Conservation (phyloP, 1,284 basidiomycete genomes). For the Naganishia cerealis region DNA sequence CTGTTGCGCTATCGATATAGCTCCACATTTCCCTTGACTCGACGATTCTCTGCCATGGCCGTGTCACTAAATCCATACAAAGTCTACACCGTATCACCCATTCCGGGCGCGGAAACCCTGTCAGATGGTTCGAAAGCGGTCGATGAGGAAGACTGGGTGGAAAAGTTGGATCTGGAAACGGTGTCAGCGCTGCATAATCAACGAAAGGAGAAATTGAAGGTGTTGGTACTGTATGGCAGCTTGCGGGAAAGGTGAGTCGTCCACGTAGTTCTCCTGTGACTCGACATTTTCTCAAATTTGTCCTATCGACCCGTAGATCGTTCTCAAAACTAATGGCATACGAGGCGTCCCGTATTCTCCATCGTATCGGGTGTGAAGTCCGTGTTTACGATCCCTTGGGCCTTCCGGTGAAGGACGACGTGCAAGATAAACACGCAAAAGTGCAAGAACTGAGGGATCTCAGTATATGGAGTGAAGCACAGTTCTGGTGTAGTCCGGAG, state of each 20-base stretch:
- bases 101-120: conserved; percentile 27
- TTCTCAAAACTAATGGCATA: conserved; percentile 50
- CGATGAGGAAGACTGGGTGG: conserved; percentile 30
- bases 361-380: conserved; percentile 49
- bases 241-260: conserved; percentile 43
- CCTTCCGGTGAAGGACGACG: conserved; percentile 52
- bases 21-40: neutral
- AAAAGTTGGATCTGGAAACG: conserved; percentile 23
- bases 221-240: conserved; percentile 49
- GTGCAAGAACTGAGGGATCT: conserved; percentile 47
- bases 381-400: conserved; percentile 48
- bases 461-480: conserved; percentile 46
- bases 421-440: conserved; percentile 41
- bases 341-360: conserved; percentile 49
- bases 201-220: conserved; percentile 34
- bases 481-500: conserved; percentile 52
- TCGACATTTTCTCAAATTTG: neutral
- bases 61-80: conserved; percentile 17
- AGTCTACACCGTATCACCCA: conserved; percentile 11
- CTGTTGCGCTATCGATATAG: neutral
- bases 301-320: conserved; percentile 40
- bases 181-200: conserved; percentile 22
- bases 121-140: conserved; percentile 23
- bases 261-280: neutral
- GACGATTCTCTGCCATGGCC: neutral